Base-by-base conservation (phyloP, 495 filamentous ascomycete genomes). In the Penicillium flavigenum region DNA sequence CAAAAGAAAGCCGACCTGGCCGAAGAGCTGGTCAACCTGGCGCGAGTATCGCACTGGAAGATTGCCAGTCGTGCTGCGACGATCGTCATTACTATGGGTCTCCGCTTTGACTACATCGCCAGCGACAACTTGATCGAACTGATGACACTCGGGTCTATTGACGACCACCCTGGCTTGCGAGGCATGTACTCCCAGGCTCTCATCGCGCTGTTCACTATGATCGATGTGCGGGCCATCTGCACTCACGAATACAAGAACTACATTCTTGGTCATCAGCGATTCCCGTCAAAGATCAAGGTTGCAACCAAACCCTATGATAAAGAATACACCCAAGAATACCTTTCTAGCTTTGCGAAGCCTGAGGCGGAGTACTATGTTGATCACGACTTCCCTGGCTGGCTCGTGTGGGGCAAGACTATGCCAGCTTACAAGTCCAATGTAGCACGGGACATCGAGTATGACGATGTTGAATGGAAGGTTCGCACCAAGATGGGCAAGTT, bases 341-440 rank as follows among this genome's bases (percentile, higher is more conserved):
- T 99, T 3, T 74, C 83, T 0, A 82, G 82, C 63, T 98, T 98
- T 72, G 86, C 87, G 12, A 79, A 88, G 32, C 86, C 87, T 26
- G 88, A 92, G 54, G 84, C 89, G 6, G 83, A 96, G 53, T 95
- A 92, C 68, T 96, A 89, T 61, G 84, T 97, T 54, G 94, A 99
- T 65, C 83, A 83, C 52, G 93, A 96, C 66, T 88, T 96, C 71
- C 90, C 92, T 10, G 94, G 94, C 24, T 99, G 94, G 94, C 81
- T 99, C n/a, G 90, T 94, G 7, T 99, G 94, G 94, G 85, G 83
- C 12, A 88, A 95, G 67, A 82, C 79, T 10, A 90, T 98, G 80
- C 85, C 83, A 24, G 93, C 86, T 2, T 90, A 84, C 65, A 83
- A 83, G 54, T 86, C 88, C 8, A 84, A 87, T 41, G 81, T 89